phyloP scores from a whole-genome alignment of 176 grass and related monocot species.

The Carex scoparia region DNA sequence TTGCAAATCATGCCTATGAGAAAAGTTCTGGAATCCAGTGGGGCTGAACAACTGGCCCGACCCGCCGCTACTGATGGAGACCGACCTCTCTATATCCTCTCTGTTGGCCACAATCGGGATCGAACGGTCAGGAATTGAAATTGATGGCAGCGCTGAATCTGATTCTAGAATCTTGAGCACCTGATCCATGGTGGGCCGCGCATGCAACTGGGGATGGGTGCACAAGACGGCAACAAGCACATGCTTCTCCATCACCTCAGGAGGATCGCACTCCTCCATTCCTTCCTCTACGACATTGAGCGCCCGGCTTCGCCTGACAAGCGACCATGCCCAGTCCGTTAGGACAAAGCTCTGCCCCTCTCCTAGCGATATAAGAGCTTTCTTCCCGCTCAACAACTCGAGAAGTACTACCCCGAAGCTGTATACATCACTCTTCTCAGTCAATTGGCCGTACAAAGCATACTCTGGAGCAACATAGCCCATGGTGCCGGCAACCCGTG shows the following conservation, averaged over 20 bases:
- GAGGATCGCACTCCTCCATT: constrained; percentile 55
- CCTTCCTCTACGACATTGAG: constrained; percentile 80
- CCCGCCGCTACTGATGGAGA: constrained; percentile 35
- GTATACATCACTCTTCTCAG: constrained; percentile 91
- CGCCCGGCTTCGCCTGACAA: constrained; percentile 50
- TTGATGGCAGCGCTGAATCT: constrained; percentile 42
- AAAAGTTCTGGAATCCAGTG: constrained; percentile 47
- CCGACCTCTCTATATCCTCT: constrained; percentile 72
- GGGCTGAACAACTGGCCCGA: constrained; percentile 43
- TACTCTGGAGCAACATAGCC: constrained; percentile 92
- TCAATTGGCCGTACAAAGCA: constrained; percentile 84
- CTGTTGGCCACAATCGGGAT: constrained; percentile 56
- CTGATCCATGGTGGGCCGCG: constrained; percentile 90
- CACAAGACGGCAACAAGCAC: constrained; percentile 62
- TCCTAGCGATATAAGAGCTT: constrained; percentile 56
- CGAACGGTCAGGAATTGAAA: constrained; percentile 57
- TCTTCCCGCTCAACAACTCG: constrained; percentile 86
- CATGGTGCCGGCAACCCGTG: constrained; percentile 70
- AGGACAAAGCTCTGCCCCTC: constrained; percentile 76
- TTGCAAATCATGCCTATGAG: constrained; percentile 44
- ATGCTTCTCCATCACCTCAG: constrained; percentile 74
- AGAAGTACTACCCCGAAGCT: constrained; percentile 87
- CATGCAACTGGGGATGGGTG: constrained; percentile 84
- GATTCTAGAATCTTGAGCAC: constrained; percentile 79
- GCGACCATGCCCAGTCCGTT: constrained; percentile 85